These are phyloP conservation scores for Drechslera avenae DNA, from an alignment of 2,329 filamentous ascomycete species.

Conservation along the genomic window DNA sequence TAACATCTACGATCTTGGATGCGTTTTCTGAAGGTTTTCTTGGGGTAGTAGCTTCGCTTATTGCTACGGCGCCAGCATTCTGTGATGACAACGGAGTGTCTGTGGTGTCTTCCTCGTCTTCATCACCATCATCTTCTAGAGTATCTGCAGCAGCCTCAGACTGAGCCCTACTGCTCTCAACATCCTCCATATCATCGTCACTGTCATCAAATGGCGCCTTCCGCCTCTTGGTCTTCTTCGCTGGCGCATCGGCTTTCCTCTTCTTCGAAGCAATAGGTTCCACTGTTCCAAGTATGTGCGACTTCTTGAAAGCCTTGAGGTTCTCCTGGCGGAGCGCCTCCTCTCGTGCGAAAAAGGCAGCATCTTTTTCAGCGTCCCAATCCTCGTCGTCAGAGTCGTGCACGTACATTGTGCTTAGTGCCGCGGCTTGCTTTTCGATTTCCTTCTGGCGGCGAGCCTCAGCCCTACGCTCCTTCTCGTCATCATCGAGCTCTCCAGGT, in stretches of 20 bases:
- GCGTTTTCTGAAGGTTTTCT: slow-evolving; percentile 4
- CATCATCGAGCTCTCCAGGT: slow-evolving; percentile 66
- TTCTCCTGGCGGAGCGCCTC: slow-evolving; percentile 67
- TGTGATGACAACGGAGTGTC: slow-evolving; percentile 52
- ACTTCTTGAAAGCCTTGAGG: slow-evolving; percentile 54
- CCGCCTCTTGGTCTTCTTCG: slow-evolving; percentile 35
- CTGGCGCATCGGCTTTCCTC: slow-evolving; percentile 37
- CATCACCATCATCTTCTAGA: slow-evolving; percentile 24
- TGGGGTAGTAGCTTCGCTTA: slow-evolving; percentile 22
- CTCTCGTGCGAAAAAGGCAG: slow-evolving; percentile 78
- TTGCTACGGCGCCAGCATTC: slow-evolving; percentile 21
- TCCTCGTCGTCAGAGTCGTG: slow-evolving; percentile 89
- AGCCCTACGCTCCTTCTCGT: slow-evolving; percentile 63
- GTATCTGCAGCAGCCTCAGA: slow-evolving; percentile 29
- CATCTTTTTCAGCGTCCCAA: slow-evolving; percentile 73
- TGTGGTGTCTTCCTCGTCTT: slow-evolving; percentile 37
- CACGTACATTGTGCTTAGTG: slow-evolving; percentile 85
- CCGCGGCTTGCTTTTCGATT: slow-evolving; percentile 74
- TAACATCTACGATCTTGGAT: slow-evolving; percentile 23
- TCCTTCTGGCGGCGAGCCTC: slow-evolving; percentile 69
- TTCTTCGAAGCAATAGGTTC: slow-evolving; percentile 39
- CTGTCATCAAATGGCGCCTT: slow-evolving; percentile 41
- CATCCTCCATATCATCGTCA: slow-evolving; percentile 32
- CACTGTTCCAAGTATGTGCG: slow-evolving; percentile 51
- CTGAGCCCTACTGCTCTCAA: slow-evolving; percentile 32